Conservation (phyloP, 352 stramenopile species). For the Phytophthora brassicae region DNA sequence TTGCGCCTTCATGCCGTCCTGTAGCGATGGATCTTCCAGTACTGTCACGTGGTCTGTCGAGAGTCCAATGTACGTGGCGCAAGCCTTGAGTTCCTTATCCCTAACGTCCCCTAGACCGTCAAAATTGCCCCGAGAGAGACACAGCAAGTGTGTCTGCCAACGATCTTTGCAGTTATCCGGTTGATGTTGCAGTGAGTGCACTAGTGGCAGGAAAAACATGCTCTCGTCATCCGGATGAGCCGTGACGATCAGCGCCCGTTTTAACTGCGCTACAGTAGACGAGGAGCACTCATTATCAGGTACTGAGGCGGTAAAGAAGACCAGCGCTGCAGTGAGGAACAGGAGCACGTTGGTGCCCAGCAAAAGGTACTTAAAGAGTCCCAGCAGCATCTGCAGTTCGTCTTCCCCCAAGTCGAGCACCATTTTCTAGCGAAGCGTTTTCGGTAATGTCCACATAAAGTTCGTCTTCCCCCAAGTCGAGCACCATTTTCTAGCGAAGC, state of each 20-base stretch:
- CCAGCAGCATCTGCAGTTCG: conserved; percentile 44
- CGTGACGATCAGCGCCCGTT: conserved; percentile 83
- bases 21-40: conserved; percentile 77
- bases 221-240: conserved; percentile 97
- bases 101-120: conserved; percentile 87
- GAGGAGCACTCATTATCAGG: not conserved
- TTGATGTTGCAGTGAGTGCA: conserved; percentile 52
- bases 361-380: conserved; percentile 62
- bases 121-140: conserved; percentile 91
- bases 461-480: conserved; percentile 27
- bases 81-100: conserved; percentile 78
- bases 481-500: conserved; percentile 20
- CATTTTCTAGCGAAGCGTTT: conserved; percentile 22
- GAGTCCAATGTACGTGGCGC: conserved; percentile 58
- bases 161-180: conserved; percentile 9
- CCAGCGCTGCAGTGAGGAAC: conserved; percentile 44
- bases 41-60: conserved; percentile 51
- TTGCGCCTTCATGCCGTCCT: conserved; percentile 82
- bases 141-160: conserved; percentile 87
- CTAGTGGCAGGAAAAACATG: conserved; percentile 97
- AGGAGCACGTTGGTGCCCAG: conserved; percentile 62
- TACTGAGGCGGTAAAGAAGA: conserved; percentile 31
- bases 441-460: too few relatives aligned
- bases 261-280: conserved; percentile 17
- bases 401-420: conserved; percentile 26